phyloP scores from a whole-genome alignment of 2,329 filamentous ascomycete species.

The Calonectria henricotiae region DNA sequence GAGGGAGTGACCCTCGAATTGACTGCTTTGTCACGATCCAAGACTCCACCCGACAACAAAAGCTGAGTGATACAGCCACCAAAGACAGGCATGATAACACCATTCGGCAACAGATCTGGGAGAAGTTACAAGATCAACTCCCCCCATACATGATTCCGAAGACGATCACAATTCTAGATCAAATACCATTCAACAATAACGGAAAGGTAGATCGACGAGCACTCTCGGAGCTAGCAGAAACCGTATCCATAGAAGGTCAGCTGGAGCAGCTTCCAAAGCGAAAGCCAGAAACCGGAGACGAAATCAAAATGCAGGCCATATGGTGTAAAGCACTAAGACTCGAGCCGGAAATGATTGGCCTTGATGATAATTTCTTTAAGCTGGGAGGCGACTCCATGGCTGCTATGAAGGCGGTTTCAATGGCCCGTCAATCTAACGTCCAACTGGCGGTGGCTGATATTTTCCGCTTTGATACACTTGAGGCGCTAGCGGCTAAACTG shows the following conservation, averaged over 20 bases:
- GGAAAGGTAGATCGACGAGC: conserved; percentile 22
- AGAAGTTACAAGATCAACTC: not conserved
- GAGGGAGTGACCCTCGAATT: not conserved
- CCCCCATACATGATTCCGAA: conserved; percentile 28
- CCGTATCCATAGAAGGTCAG: not conserved
- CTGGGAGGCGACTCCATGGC: conserved; percentile 52
- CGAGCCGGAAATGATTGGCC: conserved; percentile 51
- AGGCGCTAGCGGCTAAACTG: not conserved
- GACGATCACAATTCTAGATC: not conserved
- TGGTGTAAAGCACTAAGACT: conserved; percentile 41
- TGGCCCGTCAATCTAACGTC: conserved; percentile 34
- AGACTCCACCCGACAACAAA: not conserved
- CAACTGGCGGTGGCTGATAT: conserved; percentile 35
- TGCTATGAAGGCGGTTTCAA: conserved; percentile 46
- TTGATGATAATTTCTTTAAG: conserved; percentile 52
- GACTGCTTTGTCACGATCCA: not conserved
- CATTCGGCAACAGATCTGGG: not conserved
- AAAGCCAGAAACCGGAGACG: not conserved
- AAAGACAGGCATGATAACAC: not conserved
- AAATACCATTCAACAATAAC: conserved; percentile 9
- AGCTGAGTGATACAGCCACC: not conserved
- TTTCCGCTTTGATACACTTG: conserved; percentile 24
- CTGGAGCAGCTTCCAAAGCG: not conserved
- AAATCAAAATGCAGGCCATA: conserved; percentile 21
- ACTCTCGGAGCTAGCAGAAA: not conserved